Evolutionary conservation across 2,329 filamentous ascomycete species (phyloP), one percentile per base, ranked within the genome.

Genomic region (Microdochium nivale): DNA sequence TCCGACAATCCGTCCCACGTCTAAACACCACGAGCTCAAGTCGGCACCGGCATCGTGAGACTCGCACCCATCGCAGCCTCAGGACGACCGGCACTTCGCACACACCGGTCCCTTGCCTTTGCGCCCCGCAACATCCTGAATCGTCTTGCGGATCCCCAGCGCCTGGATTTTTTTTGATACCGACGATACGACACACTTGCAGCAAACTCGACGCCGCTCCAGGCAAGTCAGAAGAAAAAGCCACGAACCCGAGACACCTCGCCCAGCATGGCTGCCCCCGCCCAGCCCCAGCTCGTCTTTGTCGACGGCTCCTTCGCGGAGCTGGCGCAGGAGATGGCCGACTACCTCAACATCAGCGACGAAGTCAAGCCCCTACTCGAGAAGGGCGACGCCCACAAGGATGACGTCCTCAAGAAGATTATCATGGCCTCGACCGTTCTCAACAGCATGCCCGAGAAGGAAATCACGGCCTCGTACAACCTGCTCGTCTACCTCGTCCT

Each of bases 381-480:
- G 62, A 78, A 79, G 71, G 40, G 19, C 27, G 27, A 30, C 27
- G 81, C 83, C 59, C 77, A 91, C 73, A 89, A 90, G 74, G 90
- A 95, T 61, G 90, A 95, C 59, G 84, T 89, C 47, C 80, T 99
- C 53, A 87, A 91, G 77, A 91, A 90, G 79, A 79, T 99, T 58
- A 88, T 97, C 55, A 83, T 85, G 59, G 87, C 88, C 53, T 90
- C 89, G 50, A 72, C 80, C 50, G 80, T 80, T 49, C 78, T 99
- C 67, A 95, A 91, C 72, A 80, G 81, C 56, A 88, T 90, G 52
- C 89, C 92, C 53, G 94, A 99, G 79, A 95, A 94, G 80, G 92
- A 97, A 72, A 94, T 96, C 69, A 91, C 90, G 55, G 87, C 92
- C 54, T 90, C 92, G 55, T 96, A 96, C 76, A 97, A 99, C 75